Conservation (phyloP, 1,284 basidiomycete species). For the Ganoderma lucidum region DNA sequence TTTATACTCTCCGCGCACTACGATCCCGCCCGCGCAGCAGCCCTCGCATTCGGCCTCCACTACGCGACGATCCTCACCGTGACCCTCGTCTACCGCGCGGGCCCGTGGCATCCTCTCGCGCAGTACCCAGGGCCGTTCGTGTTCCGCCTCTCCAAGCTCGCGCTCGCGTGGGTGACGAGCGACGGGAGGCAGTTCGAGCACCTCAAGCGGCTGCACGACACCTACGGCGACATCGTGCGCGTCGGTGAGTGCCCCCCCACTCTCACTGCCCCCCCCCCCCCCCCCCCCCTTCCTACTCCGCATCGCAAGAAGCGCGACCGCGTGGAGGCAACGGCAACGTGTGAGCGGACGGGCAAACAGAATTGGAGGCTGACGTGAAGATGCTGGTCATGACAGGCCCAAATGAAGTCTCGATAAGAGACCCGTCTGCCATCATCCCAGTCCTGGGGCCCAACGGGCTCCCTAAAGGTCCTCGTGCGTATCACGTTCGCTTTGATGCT, state of each 20-base stretch:
- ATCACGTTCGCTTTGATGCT: neutral
- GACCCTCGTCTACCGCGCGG: slow-evolving; percentile 4
- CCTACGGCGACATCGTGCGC: slow-evolving; percentile 39
- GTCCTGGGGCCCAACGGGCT: slow-evolving; percentile 45
- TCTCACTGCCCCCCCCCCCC: too few relatives aligned
- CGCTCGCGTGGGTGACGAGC: slow-evolving; percentile 25
- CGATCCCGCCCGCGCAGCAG: neutral
- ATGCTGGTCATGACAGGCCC: slow-evolving; percentile 40
- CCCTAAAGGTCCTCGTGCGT: slow-evolving; percentile 49
- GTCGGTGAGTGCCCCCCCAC: slow-evolving; percentile 26
- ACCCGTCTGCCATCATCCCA: slow-evolving; percentile 39
- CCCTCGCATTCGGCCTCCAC: slow-evolving; percentile 8
- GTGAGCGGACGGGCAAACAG: neutral
- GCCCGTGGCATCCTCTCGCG: slow-evolving; percentile 13
- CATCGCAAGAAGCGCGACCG: neutral
- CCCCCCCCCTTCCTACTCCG: neutral
- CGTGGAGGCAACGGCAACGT: neutral
- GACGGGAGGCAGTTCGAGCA: slow-evolving; percentile 34
- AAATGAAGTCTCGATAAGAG: slow-evolving; percentile 47
- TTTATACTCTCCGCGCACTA: slow-evolving; percentile 1
- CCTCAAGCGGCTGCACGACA: slow-evolving; percentile 32
- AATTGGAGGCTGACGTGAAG: neutral
- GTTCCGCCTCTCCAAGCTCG: slow-evolving; percentile 32
- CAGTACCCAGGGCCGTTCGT: slow-evolving; percentile 34
- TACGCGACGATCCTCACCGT: slow-evolving; percentile 2